phyloP scores from a whole-genome alignment of 805 yeast species.

The Candida endomychidarum region DNA sequence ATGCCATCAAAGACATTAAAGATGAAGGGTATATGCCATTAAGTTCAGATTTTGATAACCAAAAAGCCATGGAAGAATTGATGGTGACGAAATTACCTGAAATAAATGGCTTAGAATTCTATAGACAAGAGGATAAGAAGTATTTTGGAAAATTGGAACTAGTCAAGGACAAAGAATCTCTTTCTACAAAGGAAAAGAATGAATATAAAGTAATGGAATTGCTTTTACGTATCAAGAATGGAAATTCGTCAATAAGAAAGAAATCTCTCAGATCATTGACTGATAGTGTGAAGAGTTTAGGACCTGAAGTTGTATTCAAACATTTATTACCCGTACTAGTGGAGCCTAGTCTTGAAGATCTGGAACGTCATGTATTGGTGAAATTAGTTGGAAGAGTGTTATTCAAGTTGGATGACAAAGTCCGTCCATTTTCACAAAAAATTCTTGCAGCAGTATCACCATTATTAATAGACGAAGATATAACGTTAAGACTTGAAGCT shows the following conservation, averaged over 20 bases:
- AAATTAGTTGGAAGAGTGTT: conserved; percentile 72
- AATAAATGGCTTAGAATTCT: conserved; percentile 60
- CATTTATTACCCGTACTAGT: conserved; percentile 73
- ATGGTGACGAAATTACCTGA: conserved; percentile 32
- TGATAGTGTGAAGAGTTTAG: conserved; percentile 62
- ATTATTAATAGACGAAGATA: conserved; percentile 74
- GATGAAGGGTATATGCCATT: conserved; percentile 47
- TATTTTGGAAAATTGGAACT: conserved; percentile 60
- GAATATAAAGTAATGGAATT: conserved; percentile 63
- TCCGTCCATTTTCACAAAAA: conserved; percentile 72
- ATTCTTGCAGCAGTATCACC: conserved; percentile 78
- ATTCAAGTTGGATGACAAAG: conserved; percentile 59
- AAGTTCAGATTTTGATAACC: conserved; percentile 28
- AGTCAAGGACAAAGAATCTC: conserved; percentile 24
- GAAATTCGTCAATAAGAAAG: conserved; percentile 67
- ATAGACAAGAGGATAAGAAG: conserved; percentile 69
- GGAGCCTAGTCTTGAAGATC: conserved; percentile 72
- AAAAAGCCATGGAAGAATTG: conserved; percentile 20
- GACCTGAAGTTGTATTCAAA: conserved; percentile 67
- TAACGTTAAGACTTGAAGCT: conserved; percentile 72
- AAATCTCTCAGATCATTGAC: conserved; percentile 59
- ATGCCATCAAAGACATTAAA: neutral
- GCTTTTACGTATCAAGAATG: conserved; percentile 74
- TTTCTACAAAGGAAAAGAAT: conserved; percentile 50
- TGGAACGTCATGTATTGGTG: conserved; percentile 78